Evolutionary conservation across 2,329 filamentous ascomycete species (phyloP).

Genomic region (Ceratocystiopsis brevicomis): DNA sequence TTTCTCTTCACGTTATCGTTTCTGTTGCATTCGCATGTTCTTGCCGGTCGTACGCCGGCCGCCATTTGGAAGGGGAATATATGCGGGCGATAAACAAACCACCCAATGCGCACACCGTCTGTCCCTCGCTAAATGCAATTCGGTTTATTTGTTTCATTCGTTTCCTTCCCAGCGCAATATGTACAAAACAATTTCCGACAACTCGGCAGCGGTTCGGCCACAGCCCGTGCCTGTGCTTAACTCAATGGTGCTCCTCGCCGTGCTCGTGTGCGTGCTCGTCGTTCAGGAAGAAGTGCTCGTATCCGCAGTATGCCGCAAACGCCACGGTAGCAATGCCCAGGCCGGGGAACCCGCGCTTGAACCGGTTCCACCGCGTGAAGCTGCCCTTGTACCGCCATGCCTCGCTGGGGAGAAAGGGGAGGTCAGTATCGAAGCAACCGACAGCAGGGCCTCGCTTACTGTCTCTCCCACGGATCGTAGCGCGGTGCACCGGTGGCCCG

Average conservation of each 20-base stretch:
- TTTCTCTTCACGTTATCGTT: background rate
- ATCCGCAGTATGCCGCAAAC: constrained; percentile 75
- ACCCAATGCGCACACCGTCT: too few relatives aligned
- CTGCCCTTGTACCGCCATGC: constrained; percentile 83
- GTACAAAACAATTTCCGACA: too few relatives aligned
- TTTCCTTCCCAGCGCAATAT: too few relatives aligned
- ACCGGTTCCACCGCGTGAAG: constrained; percentile 77
- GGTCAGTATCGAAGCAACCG: background rate
- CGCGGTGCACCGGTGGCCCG: constrained; percentile 43
- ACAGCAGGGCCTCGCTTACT: constrained; percentile 24
- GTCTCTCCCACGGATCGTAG: constrained; percentile 49
- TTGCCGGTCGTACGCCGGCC: background rate
- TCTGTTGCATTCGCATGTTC: background rate
- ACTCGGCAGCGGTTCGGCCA: too few relatives aligned
- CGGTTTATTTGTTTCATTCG: too few relatives aligned
- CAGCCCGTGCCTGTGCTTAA: too few relatives aligned
- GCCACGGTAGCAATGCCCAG: constrained; percentile 83
- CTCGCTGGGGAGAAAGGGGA: constrained; percentile 40
- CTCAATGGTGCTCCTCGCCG: constrained; percentile 19
- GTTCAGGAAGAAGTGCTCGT: constrained; percentile 72
- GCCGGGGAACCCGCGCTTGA: constrained; percentile 72
- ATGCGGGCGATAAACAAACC: too few relatives aligned
- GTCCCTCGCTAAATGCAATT: too few relatives aligned
- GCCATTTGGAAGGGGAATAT: too few relatives aligned
- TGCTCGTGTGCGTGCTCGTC: constrained; percentile 33